Percentiles rank a stretch among this genome's conserved stretches.
Evolutionary conservation across 768 basidiomycete genomes (phyloP).

Genomic region (Coprinopsis strossmayeri): DNA sequence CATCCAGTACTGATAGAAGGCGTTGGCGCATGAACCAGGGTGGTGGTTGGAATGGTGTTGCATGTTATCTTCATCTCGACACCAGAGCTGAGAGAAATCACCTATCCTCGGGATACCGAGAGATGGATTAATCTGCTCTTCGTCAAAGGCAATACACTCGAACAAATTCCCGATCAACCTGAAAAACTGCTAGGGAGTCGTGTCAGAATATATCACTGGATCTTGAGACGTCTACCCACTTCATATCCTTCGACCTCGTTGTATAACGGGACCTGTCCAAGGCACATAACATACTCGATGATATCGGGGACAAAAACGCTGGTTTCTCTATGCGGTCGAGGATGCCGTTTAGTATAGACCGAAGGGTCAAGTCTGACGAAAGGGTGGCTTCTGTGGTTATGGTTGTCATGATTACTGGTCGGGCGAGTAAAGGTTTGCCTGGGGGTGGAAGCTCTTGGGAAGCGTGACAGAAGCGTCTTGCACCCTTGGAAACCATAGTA

Average conservation of each 20-base stretch:
- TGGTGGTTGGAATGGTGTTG: not conserved
- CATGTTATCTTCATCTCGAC: constrained; percentile 9
- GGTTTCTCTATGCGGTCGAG: not conserved
- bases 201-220: not conserved
- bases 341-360: not conserved
- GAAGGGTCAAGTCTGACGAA: not conserved
- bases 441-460: not conserved
- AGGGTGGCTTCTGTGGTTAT: not conserved
- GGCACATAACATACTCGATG: not conserved
- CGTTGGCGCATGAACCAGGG: constrained; percentile 14
- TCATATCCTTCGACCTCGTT: not conserved
- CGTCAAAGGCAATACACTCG: constrained; percentile 19
- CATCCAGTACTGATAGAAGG: constrained; percentile 20
- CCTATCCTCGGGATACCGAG: constrained; percentile 19
- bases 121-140: too few species aligned
- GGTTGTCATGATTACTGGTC: not conserved
- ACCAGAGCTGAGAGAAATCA: constrained; percentile 15
- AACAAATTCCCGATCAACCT: constrained; percentile 16
- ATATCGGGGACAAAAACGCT: not conserved
- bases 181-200: not conserved
- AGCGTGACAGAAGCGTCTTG: not conserved
- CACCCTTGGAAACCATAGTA: not conserved
- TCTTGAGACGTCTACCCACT: not conserved
- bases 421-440: not conserved
- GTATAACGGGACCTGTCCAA: not conserved